Conservation (phyloP, 495 filamentous ascomycete genomes). For the Hypoxylon subgilvum region DNA sequence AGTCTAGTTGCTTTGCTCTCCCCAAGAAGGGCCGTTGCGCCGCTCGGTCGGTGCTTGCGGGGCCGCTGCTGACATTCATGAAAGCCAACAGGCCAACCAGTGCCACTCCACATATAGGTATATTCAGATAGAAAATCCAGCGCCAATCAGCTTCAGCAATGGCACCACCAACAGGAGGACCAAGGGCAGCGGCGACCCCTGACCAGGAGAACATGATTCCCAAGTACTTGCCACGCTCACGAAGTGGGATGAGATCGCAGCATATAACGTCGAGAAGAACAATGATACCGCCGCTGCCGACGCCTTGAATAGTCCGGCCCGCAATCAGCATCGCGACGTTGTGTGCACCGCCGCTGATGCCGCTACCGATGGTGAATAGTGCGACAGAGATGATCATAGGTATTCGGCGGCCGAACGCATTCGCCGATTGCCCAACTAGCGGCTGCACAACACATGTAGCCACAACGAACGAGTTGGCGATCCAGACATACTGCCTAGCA, state of each 20-base stretch:
- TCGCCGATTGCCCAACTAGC: conserved; percentile 36
- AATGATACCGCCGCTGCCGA: conserved; percentile 76
- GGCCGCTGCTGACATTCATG: conserved; percentile 21
- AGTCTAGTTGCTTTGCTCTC: neutral
- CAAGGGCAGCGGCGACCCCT: conserved; percentile 73
- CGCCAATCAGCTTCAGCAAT: conserved; percentile 54
- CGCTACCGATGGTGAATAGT: conserved; percentile 52
- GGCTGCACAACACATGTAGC: neutral
- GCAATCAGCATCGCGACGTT: conserved; percentile 65
- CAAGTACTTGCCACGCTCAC: conserved; percentile 61
- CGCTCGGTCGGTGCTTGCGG: conserved; percentile 27
- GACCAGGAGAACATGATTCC: conserved; percentile 58
- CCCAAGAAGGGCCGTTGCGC: too few species aligned
- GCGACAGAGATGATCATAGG: conserved; percentile 42
- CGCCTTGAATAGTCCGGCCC: conserved; percentile 74
- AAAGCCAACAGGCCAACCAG: conserved; percentile 1
- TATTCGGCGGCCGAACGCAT: conserved; percentile 53
- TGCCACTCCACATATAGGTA: conserved; percentile 1
- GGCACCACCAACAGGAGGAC: conserved; percentile 71
- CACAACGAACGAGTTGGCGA: neutral
- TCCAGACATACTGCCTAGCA: neutral
- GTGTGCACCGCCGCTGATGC: conserved; percentile 45
- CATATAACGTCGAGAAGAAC: conserved; percentile 72
- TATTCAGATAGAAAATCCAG: conserved; percentile 27
- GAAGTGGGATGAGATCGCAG: conserved; percentile 71